Evolutionary conservation across 345 rosid genomes (phyloP), one percentile per base, ranked within the genome.

Genomic region (Camelina laxa): DNA sequence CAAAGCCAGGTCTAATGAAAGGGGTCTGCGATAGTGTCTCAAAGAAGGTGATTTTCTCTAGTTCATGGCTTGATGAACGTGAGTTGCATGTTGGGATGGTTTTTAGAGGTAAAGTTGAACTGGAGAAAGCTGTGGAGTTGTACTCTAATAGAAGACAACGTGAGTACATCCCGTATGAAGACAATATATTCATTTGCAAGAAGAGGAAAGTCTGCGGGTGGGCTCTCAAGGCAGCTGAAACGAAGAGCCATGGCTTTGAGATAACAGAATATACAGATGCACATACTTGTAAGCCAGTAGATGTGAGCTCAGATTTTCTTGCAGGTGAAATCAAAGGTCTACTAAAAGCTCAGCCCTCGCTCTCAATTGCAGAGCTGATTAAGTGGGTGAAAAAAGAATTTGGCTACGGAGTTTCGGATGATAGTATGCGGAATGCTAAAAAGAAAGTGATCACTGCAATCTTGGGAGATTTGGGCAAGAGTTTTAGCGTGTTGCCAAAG

Each of bases 401-500:
- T 60, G 47, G 74, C 7, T 57, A 57, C 45, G 20, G 45, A 69
- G 17, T 69, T 55, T 57, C 65, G 0, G 0, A 0, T 57, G 31
- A 1, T 13, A 44, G 14, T 0, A 57, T 69, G 74, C 19, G 21
- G 65, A 4, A 30, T 1, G 74, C 45, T 69, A 69, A 69, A 69
- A 57, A 17, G 74, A 44, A 57, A 44, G 65, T 45, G 1, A 27
- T 42, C 14, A 30, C 15, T 27, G 4, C n/a, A 31, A 45, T 69
- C 74, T 30, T 19, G 33, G 60, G 67, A 60, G 50, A 60, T 60
- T 35, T n/a, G 20, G 67, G 49, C 14, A 36, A 49, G 60, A 22
- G 75, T 22, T 71, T 71, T 16, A 49, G 50, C 38, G 19, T 60
- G 7, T 16, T 71, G 39, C 60, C 75, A 14, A 71, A 60, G 49